Base-by-base conservation (phyloP, 1,284 basidiomycete species). In the Cutaneotrichosporon daszewskae region DNA sequence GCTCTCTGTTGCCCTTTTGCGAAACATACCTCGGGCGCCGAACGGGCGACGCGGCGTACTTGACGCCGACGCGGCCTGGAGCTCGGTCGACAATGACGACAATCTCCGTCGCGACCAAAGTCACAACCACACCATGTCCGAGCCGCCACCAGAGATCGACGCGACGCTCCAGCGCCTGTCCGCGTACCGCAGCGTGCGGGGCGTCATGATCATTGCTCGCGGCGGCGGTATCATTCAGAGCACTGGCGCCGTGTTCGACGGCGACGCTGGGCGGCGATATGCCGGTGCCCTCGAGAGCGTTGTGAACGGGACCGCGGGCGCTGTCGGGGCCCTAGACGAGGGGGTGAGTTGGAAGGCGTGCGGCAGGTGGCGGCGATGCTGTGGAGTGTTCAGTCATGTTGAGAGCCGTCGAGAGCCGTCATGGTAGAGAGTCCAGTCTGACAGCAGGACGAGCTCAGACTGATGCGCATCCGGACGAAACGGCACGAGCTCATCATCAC, bases 401-500 rank as follows among this genome's bases (percentile, higher is more conserved):
- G n/a, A n/a, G n/a, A n/a, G n/a, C n/a, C n/a, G n/a, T n/a, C n/a
- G n/a, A n/a, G n/a, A n/a, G n/a, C n/a, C n/a, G n/a, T n/a, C n/a
- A n/a, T n/a, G n/a, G n/a, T n/a, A n/a, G n/a, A n/a, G n/a, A n/a
- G n/a, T 28, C 7, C 26, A n/a, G n/a, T n/a, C n/a, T n/a, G n/a
- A n/a, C n/a, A n/a, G n/a, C 46, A 92, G 88, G 90, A 94, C 63
- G 84, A 87, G 41, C 75, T 94, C 40, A 78, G 81, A 47, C 89
- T 95, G 62, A 81, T 95, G 78, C 76, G 90, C 40, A 89, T 95
- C 69, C 79, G 91, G 38, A 94, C 89, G 41, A 87, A 81, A 64
- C 78, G 84, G 45, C 89, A 95, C 66, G 91, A 95, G 64, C 76
- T 95, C 47, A 87, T 95, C 80, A 90, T 95, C 51, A 89, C 90